phyloP scores from a whole-genome alignment of 2,329 filamentous ascomycete genomes.

The Fragosphaeria purpurea region DNA sequence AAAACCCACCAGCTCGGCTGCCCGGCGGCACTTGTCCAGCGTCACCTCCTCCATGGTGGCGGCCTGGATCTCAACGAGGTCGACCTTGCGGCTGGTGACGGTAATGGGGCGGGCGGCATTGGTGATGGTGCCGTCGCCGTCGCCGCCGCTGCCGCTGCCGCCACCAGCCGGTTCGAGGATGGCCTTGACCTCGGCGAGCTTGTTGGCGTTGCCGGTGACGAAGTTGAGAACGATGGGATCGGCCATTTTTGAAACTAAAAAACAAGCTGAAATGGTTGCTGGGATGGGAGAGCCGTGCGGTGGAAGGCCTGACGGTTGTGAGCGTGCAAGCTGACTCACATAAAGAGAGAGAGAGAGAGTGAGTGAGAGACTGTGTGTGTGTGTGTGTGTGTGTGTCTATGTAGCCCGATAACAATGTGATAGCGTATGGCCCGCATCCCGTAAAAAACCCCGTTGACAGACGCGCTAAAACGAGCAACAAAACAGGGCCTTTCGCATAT shows the following conservation, averaged over 20 bases:
- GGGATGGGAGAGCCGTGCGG: too few species aligned
- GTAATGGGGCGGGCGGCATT: slow-evolving; percentile 37
- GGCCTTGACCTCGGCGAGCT: slow-evolving; percentile 77
- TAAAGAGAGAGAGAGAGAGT: too few species aligned
- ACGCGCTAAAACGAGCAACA: too few species aligned
- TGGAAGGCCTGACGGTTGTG: too few species aligned
- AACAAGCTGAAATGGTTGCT: background rate
- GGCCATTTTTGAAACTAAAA: slow-evolving; percentile 26
- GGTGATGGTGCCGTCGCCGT: background rate
- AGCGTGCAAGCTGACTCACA: too few species aligned
- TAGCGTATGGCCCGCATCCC: too few species aligned
- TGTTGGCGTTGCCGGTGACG: slow-evolving; percentile 94
- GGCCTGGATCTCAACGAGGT: slow-evolving; percentile 85
- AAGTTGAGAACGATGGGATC: slow-evolving; percentile 59
- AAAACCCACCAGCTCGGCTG: slow-evolving; percentile 59
- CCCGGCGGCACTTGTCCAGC: slow-evolving; percentile 71
- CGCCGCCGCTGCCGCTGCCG: background rate
- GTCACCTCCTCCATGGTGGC: slow-evolving; percentile 89
- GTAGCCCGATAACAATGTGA: too few species aligned
- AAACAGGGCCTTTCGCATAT: too few species aligned
- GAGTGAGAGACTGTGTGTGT: too few species aligned
- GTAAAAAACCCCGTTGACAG: too few species aligned
- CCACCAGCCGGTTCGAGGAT: slow-evolving; percentile 58
- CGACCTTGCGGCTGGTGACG: slow-evolving; percentile 63
- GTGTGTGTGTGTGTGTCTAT: too few species aligned